phyloP scores from a whole-genome alignment of 2,329 filamentous ascomycete genomes.

The Cercospora zeae-maydis region DNA sequence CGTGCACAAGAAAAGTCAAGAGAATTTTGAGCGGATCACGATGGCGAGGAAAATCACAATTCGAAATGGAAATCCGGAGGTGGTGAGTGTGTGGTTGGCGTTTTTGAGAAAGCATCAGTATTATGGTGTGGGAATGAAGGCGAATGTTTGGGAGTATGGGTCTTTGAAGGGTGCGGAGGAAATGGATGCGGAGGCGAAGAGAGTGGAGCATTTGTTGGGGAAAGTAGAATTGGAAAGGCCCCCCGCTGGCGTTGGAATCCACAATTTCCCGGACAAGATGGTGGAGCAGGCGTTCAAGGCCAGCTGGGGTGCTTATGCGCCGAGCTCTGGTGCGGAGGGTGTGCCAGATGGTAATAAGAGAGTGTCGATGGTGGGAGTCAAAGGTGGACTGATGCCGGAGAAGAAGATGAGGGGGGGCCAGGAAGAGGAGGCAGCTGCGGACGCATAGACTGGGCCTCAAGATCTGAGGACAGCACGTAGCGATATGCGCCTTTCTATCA shows the following conservation, averaged over 20 bases:
- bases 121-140: conserved; percentile 98
- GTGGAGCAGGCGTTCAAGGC: conserved; percentile 34
- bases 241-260: background rate
- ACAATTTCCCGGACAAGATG: background rate
- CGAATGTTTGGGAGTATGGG: conserved; percentile 89
- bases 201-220: background rate
- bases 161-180: conserved; percentile 43
- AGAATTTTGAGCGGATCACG: conserved; percentile 95
- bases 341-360: conserved; percentile 14
- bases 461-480: background rate
- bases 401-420: background rate
- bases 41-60: conserved; percentile 84
- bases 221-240: background rate
- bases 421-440: background rate
- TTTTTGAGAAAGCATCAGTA: conserved; percentile 90
- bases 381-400: conserved; percentile 1
- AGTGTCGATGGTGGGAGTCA: conserved; percentile 15
- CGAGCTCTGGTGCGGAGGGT: conserved; percentile 28
- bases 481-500: background rate
- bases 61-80: conserved; percentile 83
- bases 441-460: background rate
- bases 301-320: conserved; percentile 28
- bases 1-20: conserved; percentile 94
- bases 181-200: conserved; percentile 23
- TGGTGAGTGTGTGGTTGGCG: conserved; percentile 85